Evolutionary conservation across 768 basidiomycete species (phyloP).

Genomic region (Kwoniella mangroviensis): DNA sequence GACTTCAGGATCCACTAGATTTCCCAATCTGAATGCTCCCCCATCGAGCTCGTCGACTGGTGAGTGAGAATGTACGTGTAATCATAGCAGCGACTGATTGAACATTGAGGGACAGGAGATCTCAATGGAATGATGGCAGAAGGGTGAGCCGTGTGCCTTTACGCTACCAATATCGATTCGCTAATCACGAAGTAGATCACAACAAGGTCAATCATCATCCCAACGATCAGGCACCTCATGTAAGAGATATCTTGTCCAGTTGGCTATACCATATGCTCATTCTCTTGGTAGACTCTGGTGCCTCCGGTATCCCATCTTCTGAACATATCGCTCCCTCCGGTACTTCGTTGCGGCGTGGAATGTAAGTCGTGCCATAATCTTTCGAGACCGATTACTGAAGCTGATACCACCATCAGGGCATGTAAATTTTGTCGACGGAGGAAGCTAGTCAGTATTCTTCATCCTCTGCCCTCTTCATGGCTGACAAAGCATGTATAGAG

Average conservation of each 20-base stretch:
- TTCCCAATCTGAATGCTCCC: conserved; percentile 3
- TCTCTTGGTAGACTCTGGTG: conserved; percentile 1
- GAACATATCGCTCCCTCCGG: conserved; percentile 27
- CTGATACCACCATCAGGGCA: conserved; percentile 31
- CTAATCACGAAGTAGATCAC: not conserved
- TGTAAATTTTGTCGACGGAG: conserved; percentile 48
- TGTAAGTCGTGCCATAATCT: conserved; percentile 21
- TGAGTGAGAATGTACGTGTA: not conserved
- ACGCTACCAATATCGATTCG: not conserved
- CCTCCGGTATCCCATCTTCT: conserved; percentile 9
- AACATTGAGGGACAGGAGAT: not conserved
- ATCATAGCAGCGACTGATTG: not conserved
- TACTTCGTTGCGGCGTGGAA: conserved; percentile 33
- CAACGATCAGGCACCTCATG: not conserved
- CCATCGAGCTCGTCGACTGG: conserved; percentile 7
- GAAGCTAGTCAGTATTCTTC: conserved; percentile 36
- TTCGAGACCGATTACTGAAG: not conserved
- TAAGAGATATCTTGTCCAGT: not conserved
- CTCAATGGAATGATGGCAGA: conserved; percentile 6
- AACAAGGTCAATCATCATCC: not conserved
- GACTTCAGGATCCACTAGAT: not conserved
- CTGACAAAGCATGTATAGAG: conserved; percentile 25
- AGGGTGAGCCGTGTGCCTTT: not conserved
- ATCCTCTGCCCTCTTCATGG: not conserved
- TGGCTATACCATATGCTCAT: not conserved